phyloP scores from a whole-genome alignment of 495 filamentous ascomycete species.

The Penicillium diatomitis region DNA sequence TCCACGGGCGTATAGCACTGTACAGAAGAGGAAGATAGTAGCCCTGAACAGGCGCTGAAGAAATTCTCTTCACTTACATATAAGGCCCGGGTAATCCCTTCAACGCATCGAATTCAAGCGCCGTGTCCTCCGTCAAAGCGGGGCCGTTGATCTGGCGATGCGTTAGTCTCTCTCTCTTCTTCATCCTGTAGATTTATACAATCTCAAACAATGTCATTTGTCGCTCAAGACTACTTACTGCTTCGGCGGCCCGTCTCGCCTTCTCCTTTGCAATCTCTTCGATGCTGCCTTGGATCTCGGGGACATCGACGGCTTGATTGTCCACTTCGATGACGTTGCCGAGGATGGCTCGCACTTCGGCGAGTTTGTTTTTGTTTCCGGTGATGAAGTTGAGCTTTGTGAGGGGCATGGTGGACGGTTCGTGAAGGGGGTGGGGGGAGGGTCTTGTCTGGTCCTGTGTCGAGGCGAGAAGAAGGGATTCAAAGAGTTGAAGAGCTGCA shows the following conservation, averaged over 20 bases:
- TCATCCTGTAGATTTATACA: too few species aligned
- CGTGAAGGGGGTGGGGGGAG: not conserved
- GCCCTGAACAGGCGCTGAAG: not conserved
- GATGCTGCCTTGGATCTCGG: slow-evolving; percentile 85
- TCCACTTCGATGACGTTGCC: slow-evolving; percentile 61
- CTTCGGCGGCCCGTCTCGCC: slow-evolving; percentile 57
- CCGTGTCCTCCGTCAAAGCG: slow-evolving; percentile 92
- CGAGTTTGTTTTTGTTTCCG: slow-evolving; percentile 86
- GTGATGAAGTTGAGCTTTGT: slow-evolving; percentile 84
- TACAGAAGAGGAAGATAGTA: too few species aligned
- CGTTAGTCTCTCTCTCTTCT: not conserved
- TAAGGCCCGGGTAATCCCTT: slow-evolving; percentile 92
- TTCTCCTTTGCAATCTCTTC: slow-evolving; percentile 88
- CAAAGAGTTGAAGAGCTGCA: slow-evolving; percentile 4
- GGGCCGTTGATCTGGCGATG: slow-evolving; percentile 61
- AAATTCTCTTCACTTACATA: slow-evolving; percentile 51
- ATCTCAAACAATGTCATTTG: too few species aligned
- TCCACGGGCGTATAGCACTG: too few species aligned
- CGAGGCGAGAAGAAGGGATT: not conserved
- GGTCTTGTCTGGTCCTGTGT: not conserved
- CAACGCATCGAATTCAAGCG: slow-evolving; percentile 82
- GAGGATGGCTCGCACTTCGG: slow-evolving; percentile 79
- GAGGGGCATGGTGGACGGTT: slow-evolving; percentile 15
- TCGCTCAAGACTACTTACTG: slow-evolving; percentile 14
- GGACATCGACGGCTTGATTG: slow-evolving; percentile 66